Base-by-base conservation (phyloP, 345 rosid genomes). In the Bretschneidera sinensis region DNA sequence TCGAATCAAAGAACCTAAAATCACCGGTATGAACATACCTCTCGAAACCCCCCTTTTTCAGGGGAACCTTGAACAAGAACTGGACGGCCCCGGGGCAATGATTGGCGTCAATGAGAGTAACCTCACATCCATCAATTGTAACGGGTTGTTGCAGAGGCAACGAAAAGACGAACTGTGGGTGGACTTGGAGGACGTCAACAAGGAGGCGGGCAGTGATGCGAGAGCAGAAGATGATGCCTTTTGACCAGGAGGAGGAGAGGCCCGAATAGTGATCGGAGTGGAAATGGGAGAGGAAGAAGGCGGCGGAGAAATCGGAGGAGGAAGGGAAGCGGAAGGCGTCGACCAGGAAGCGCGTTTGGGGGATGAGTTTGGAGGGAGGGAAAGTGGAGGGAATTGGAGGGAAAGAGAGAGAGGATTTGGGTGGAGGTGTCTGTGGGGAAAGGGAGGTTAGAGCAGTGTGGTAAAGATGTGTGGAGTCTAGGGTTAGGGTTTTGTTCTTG, bases 21-120 rank as follows among this genome's bases (percentile, higher is more conserved):
- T 89, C 97, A 9, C 98, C 97, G 0, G 96, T 89, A 65, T 92
- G 91, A 51, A 92, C 83, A 23, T 83, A 92, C 83, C 76, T 70
- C 65, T 81, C 80, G 28, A 48, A 60, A 39, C 51, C 21, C 11
- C 67, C 76, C 34, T 61, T 59, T 57, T 61, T 74, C 35, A 57
- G 25, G 0, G 75, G 77, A 22, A 85, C 73, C 70, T 72, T 85
- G 64, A 89, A 92, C 61, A 92, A 64, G 70, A 92, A 85, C 78
- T 85, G 89, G 5, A 89, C 96, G 0, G 97, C 94, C 0, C 97
- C 97, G 0, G 97, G 98, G 70, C 97, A 89, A 57, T 89, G 97
- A 55, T 92, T 89, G 58, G 96, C 97, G 17, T 84, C 96, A 17
- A 92, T 33, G 5, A 92, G 68, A 2, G 67, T 72, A 60, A 87